Base-by-base conservation (phyloP, 805 yeast species). In the Nakazawaea wyomingensis region DNA sequence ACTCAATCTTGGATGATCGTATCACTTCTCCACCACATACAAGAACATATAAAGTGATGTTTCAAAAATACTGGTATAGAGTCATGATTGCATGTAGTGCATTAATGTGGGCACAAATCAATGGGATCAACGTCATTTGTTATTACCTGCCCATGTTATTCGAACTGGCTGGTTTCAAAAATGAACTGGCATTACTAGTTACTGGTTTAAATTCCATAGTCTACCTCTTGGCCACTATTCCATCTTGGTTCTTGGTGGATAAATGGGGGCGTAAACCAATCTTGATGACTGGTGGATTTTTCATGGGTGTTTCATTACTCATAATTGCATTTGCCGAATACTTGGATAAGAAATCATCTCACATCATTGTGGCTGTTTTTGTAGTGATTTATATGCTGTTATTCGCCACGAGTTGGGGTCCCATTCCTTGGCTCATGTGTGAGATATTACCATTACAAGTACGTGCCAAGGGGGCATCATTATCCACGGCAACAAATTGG, bases 401-500 rank as follows among this genome's bases (percentile, higher is more conserved):
- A 3, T 89, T 89, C 64, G 96, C 96, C 14, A 80, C 78, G 55
- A 81, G 91, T 43, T 90, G 96, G 95, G 97, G 96, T 8, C 96
- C 96, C 3, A 80, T 89, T 43, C 95, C 95, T 10, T 88, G 96
- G 96, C 63, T 83, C 33, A 80, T 83, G 60, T 87, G 90, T 52
- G 96, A 87, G 63, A 87, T 90, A 38, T 73, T 89, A 43, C 96
- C 96, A 0, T 74, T 85, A 49, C 71, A 82, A 16, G 87, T 88
- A 9, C 74, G 97, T 42, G 87, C 96, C 3, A 85, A 88, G 53
- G 96, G 96, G 46, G 95, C 96, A 0, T 86, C 95, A 2, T 66
- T 87, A 48, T 83, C 95, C 0, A 89, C 96, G 1, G 96, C 96
- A 1, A 77, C 95, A 4, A 90, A 89, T 60, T 89, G 97, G 97